Evolutionary conservation across 768 basidiomycete genomes (phyloP).

Genomic region (Boletus tylopilopsis): DNA sequence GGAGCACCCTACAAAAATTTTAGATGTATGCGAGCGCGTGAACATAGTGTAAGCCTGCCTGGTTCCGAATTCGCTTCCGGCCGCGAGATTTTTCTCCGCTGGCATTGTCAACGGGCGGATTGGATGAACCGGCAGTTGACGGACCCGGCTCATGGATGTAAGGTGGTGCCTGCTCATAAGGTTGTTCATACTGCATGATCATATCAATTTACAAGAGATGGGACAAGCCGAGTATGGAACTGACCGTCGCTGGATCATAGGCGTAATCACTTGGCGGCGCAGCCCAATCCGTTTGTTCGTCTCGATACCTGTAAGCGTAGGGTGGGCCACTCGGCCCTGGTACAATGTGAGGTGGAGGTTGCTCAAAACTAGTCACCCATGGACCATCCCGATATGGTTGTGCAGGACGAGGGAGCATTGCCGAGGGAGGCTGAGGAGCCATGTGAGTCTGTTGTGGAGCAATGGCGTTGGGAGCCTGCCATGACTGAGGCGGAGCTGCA

Average conservation of each 20-base stretch:
- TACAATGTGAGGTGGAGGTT: slow-evolving; percentile 46
- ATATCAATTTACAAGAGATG: slow-evolving; percentile 9
- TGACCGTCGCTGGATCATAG: slow-evolving; percentile 52
- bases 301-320: slow-evolving; percentile 61
- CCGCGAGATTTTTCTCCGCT: slow-evolving; percentile 52
- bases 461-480: slow-evolving; percentile 60
- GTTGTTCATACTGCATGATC: slow-evolving; percentile 47
- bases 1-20: slow-evolving; percentile 45
- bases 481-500: slow-evolving; percentile 54
- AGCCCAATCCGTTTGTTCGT: slow-evolving; percentile 50
- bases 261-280: slow-evolving; percentile 43
- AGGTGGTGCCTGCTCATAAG: slow-evolving; percentile 54
- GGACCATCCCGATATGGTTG: slow-evolving; percentile 46
- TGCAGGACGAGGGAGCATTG: slow-evolving; percentile 43
- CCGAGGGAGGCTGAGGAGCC: slow-evolving; percentile 42
- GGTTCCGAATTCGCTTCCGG: slow-evolving; percentile 63
- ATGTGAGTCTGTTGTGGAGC: slow-evolving; percentile 65
- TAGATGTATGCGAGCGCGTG: neutral
- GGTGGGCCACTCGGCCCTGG: slow-evolving; percentile 40
- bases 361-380: slow-evolving; percentile 57
- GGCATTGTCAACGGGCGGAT: slow-evolving; percentile 19
- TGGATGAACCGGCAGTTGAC: slow-evolving; percentile 41
- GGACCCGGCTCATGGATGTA: slow-evolving; percentile 55
- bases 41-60: slow-evolving; percentile 35
- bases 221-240: slow-evolving; percentile 13